These are phyloP conservation scores for Garcia nutans DNA, from an alignment of 345 rosid genomes.

Conservation along the genomic window DNA sequence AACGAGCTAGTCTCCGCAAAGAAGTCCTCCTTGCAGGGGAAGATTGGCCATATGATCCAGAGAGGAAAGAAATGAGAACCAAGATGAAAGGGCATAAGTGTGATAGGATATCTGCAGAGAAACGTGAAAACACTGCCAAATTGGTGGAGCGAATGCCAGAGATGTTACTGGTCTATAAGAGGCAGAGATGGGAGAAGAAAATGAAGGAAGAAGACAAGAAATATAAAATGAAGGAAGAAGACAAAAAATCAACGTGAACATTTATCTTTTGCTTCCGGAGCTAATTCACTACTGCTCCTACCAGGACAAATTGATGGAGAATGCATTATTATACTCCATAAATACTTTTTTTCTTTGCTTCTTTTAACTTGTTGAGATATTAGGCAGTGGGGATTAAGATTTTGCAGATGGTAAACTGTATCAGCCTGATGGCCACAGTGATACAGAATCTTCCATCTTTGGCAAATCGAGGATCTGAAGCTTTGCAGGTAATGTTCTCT, in stretches of 20 bases:
- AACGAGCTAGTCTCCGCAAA: constrained; percentile 81
- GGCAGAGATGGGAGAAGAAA: constrained; percentile 94
- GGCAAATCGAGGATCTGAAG: too few species aligned
- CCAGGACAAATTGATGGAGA: not conserved
- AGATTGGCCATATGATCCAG: constrained; percentile 88
- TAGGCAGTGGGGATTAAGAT: too few species aligned
- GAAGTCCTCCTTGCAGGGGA: constrained; percentile 74
- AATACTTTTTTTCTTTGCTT: too few species aligned
- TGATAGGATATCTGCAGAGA: constrained; percentile 79
- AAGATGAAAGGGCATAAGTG: constrained; percentile 87
- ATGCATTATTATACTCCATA: too few species aligned
- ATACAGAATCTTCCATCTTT: too few species aligned
- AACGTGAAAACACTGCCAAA: constrained; percentile 73
- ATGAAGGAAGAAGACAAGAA: constrained; percentile 86
- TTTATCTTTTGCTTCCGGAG: too few species aligned
- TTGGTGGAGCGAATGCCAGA: constrained; percentile 88
- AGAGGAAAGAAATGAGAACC: constrained; percentile 78
- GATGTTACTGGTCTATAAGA: constrained; percentile 80
- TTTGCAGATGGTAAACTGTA: too few species aligned
- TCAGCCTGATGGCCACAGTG: too few species aligned
- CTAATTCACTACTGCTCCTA: not conserved
- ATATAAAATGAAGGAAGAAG: not conserved
- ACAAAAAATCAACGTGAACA: not conserved
- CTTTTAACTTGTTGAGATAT: too few species aligned
- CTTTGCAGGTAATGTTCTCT: too few species aligned